Evolutionary conservation across 2,329 filamentous ascomycete genomes (phyloP).

Genomic region (Phialocephala subalpina): DNA sequence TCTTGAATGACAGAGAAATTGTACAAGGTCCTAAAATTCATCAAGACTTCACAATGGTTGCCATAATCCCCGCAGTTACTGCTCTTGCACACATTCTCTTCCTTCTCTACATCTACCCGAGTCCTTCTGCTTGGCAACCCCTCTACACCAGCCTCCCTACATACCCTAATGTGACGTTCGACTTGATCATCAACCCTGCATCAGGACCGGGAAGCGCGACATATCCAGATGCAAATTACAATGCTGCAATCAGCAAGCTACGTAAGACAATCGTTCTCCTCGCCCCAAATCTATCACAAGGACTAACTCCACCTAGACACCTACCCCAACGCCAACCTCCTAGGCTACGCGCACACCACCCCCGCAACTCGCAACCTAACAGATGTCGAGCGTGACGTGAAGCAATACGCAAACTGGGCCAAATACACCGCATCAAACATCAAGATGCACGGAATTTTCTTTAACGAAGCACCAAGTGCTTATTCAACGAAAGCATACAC

Average conservation of each 20-base stretch:
- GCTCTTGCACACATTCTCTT: conserved; percentile 25
- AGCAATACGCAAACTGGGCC: conserved; percentile 46
- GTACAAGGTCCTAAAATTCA: too few relatives aligned
- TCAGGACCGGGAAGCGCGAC: conserved; percentile 43
- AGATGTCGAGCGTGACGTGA: conserved; percentile 45
- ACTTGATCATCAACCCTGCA: conserved; percentile 38
- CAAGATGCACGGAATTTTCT: conserved; percentile 22
- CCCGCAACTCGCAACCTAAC: conserved; percentile 42
- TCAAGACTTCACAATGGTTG: too few relatives aligned
- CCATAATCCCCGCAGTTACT: too few relatives aligned
- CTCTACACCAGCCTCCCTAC: conserved; percentile 31
- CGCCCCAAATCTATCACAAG: background rate
- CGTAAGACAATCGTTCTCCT: conserved; percentile 29
- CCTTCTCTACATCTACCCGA: conserved; percentile 39
- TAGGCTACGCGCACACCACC: conserved; percentile 49
- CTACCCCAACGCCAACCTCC: conserved; percentile 46
- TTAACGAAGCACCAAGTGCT: conserved; percentile 28
- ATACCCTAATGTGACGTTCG: conserved; percentile 36
- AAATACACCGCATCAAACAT: conserved; percentile 6
- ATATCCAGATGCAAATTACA: conserved; percentile 46
- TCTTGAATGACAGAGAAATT: too few relatives aligned
- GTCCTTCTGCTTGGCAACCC: conserved; percentile 31
- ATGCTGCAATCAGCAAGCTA: conserved; percentile 43
- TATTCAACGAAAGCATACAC: background rate
- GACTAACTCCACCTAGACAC: conserved; percentile 16